Conservation (phyloP, 2,329 filamentous ascomycete genomes). For the Stagonosporopsis chrysanthemi region DNA sequence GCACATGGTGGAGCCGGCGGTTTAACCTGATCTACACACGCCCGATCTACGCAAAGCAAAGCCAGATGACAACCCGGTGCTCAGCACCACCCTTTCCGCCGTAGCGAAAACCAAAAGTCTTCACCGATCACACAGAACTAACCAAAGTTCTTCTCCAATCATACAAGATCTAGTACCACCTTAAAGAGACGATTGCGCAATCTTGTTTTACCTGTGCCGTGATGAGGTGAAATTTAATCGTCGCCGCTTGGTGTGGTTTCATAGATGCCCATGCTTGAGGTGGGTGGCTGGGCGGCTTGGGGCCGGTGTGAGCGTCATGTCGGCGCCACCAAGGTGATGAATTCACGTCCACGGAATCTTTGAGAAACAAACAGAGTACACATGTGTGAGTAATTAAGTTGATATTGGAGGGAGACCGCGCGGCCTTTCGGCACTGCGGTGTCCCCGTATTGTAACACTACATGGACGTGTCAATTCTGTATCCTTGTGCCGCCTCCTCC, state of each 20-base stretch:
- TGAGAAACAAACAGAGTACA: neutral
- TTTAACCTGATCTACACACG: too few species aligned
- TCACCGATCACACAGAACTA: neutral
- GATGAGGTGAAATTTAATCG: neutral
- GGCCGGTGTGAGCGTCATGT: conserved; percentile 8
- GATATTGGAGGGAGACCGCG: neutral
- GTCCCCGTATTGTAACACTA: neutral
- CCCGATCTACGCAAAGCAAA: neutral
- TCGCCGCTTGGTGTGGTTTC: neutral
- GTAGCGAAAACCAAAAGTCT: neutral
- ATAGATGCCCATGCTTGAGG: neutral
- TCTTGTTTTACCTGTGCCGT: neutral
- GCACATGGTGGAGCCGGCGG: neutral
- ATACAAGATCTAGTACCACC: neutral
- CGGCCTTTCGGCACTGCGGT: conserved; percentile 4
- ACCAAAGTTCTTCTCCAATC: neutral
- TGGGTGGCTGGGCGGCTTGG: neutral
- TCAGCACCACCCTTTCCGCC: neutral
- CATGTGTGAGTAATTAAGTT: conserved; percentile 1
- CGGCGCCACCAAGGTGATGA: conserved; percentile 1
- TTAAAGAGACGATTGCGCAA: neutral
- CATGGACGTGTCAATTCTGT: neutral
- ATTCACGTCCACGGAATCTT: neutral
- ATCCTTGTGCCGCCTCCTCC: neutral
- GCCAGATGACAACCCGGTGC: neutral